phyloP scores from a whole-genome alignment of 495 filamentous ascomycete genomes.

The Neurospora discreta region DNA sequence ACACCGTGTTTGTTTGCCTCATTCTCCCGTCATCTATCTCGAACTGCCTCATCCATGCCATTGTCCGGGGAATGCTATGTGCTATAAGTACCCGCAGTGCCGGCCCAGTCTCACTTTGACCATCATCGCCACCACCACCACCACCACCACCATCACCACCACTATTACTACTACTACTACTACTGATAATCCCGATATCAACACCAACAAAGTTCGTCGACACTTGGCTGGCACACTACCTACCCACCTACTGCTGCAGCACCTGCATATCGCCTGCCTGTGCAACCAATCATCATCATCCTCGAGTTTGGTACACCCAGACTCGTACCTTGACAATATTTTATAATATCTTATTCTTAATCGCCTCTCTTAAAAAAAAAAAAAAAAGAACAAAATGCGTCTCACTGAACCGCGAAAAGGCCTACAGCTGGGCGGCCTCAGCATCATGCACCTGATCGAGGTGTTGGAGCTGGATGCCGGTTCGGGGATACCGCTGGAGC shows the following conservation, averaged over 20 bases:
- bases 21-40: background rate
- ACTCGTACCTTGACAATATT: no score
- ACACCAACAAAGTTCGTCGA: background rate
- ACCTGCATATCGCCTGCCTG: background rate
- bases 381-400: background rate
- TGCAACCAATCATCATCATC: background rate
- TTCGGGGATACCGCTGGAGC: background rate
- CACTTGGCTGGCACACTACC: background rate
- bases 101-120: background rate
- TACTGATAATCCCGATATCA: background rate
- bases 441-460: conserved; percentile 3
- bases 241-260: background rate
- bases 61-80: background rate
- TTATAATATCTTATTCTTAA: background rate
- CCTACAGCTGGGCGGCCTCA: background rate
- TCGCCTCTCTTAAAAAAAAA: background rate
- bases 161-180: background rate
- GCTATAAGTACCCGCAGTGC: background rate
- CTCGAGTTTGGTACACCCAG: background rate
- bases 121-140: background rate
- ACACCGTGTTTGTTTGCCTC: background rate
- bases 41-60: background rate
- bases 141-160: background rate
- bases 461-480: conserved; percentile 3
- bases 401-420: background rate